phyloP scores from a whole-genome alignment of 306 rosid genomes.

The Trifolium fragiferum region DNA sequence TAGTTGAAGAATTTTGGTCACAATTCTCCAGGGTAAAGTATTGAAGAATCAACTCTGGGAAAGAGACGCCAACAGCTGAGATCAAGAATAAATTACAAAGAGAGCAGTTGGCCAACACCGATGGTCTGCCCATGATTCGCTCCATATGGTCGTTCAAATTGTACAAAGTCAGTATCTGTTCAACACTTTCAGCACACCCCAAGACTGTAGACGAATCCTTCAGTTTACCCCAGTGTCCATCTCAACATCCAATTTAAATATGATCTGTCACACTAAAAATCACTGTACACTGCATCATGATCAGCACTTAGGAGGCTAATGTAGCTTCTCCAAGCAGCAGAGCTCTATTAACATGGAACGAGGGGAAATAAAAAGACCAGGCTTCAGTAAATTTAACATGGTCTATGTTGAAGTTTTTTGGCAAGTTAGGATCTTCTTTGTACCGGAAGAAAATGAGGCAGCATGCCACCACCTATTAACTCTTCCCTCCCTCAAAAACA shows the following conservation, averaged over 20 bases:
- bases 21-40: constrained; percentile 41
- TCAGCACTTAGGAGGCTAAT: constrained; percentile 46
- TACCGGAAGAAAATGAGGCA: constrained; percentile 51
- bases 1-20: constrained; percentile 45
- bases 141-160: constrained; percentile 33
- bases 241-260: constrained; percentile 40
- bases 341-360: constrained; percentile 48
- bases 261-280: constrained; percentile 45
- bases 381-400: constrained; percentile 44
- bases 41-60: constrained; percentile 50
- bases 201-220: constrained; percentile 28
- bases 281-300: constrained; percentile 50
- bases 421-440: constrained; percentile 49
- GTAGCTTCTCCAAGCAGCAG: constrained; percentile 46
- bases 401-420: constrained; percentile 34
- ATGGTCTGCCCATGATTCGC: constrained; percentile 23
- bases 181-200: constrained; percentile 27
- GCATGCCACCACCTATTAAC: constrained; percentile 41
- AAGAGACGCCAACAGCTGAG: constrained; percentile 43
- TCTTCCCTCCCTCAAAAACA: constrained; percentile 43
- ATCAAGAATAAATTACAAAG: constrained; percentile 27
- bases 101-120: constrained; percentile 20
- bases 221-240: constrained; percentile 37
- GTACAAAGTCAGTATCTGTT: constrained; percentile 27
- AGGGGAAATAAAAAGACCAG: constrained; percentile 39